Percentiles rank a stretch among this genome's conserved stretches.
Conservation (phyloP, 805 yeast genomes). For the Saturnispora dispora region DNA sequence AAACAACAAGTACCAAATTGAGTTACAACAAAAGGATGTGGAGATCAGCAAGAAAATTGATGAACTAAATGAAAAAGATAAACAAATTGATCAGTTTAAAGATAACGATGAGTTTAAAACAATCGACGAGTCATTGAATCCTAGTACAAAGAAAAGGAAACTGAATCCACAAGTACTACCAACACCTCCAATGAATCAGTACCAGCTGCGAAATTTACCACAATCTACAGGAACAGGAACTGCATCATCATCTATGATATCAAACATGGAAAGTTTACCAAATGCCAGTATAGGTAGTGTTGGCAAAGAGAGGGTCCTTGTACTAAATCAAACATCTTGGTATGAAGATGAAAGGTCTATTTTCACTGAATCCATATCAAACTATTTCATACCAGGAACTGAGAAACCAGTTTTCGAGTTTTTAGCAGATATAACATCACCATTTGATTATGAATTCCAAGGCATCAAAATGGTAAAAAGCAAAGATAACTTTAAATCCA, state of each 20-base stretch:
- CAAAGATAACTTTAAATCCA: conserved; percentile 23
- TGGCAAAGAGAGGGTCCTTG: conserved; percentile 14
- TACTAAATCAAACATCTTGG: conserved; percentile 25
- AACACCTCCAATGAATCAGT: not conserved
- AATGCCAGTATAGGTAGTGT: not conserved
- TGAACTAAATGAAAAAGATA: conserved; percentile 4
- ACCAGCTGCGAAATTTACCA: not conserved
- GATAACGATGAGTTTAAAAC: conserved; percentile 6
- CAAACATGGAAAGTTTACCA: not conserved
- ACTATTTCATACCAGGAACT: conserved; percentile 31
- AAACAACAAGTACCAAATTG: conserved; percentile 21
- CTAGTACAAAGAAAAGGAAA: not conserved
- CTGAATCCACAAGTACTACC: not conserved
- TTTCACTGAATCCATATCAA: conserved; percentile 29
- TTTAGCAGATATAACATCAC: conserved; percentile 28
- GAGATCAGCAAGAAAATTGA: conserved; percentile 15
- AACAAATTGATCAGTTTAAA: conserved; percentile 2
- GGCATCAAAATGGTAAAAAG: conserved; percentile 23
- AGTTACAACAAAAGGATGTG: conserved; percentile 17
- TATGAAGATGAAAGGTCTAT: conserved; percentile 32
- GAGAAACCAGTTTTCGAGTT: conserved; percentile 25
- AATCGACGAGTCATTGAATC: conserved; percentile 4
- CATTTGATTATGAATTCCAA: conserved; percentile 20
- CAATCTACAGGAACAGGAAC: not conserved
- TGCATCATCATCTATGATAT: not conserved